Conservation (phyloP, 2,329 filamentous ascomycete species). For the Dothiorella sarmentorum region DNA sequence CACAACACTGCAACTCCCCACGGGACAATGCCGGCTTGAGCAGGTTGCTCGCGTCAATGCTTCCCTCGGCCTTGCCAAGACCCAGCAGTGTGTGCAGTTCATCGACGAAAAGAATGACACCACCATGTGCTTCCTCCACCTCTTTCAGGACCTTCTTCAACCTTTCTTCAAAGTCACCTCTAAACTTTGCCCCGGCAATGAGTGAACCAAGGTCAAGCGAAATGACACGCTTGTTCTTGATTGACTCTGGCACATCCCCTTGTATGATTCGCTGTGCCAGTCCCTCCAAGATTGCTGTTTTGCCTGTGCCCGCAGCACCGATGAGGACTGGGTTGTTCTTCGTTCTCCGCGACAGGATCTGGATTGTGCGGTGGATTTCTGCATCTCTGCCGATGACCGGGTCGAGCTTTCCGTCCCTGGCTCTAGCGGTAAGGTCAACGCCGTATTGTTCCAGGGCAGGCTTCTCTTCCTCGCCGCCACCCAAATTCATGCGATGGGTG, state of each 20-base stretch:
- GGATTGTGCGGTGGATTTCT: slow-evolving; percentile 92
- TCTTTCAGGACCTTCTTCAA: slow-evolving; percentile 88
- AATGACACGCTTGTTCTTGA: slow-evolving; percentile 91
- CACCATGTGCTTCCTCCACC: slow-evolving; percentile 81
- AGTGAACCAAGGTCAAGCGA: slow-evolving; percentile 84
- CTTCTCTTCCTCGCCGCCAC: slow-evolving; percentile 67
- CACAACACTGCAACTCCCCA: slow-evolving; percentile 91
- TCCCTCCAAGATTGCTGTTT: slow-evolving; percentile 90
- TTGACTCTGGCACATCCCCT: slow-evolving; percentile 90
- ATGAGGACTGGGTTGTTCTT: slow-evolving; percentile 98
- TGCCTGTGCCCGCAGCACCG: slow-evolving; percentile 84
- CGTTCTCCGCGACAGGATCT: slow-evolving; percentile 85
- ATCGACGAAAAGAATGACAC: slow-evolving; percentile 92
- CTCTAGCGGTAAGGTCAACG: slow-evolving; percentile 80
- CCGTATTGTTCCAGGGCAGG: slow-evolving; percentile 87
- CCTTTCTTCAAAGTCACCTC: slow-evolving; percentile 93
- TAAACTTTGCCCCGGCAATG: slow-evolving; percentile 92
- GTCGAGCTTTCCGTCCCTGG: slow-evolving; percentile 85
- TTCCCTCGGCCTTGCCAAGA: slow-evolving; percentile 90
- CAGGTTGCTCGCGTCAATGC: slow-evolving; percentile 92
- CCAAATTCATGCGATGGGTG: slow-evolving; percentile 89
- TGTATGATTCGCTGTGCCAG: slow-evolving; percentile 84
- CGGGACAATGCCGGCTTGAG: slow-evolving; percentile 90
- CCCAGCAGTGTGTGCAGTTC: slow-evolving; percentile 90
- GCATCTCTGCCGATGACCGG: slow-evolving; percentile 90